Evolutionary conservation across 192 early-diverging fungal species (phyloP), one percentile per base, ranked within the genome.

Genomic region (Entomortierella parvispora): DNA sequence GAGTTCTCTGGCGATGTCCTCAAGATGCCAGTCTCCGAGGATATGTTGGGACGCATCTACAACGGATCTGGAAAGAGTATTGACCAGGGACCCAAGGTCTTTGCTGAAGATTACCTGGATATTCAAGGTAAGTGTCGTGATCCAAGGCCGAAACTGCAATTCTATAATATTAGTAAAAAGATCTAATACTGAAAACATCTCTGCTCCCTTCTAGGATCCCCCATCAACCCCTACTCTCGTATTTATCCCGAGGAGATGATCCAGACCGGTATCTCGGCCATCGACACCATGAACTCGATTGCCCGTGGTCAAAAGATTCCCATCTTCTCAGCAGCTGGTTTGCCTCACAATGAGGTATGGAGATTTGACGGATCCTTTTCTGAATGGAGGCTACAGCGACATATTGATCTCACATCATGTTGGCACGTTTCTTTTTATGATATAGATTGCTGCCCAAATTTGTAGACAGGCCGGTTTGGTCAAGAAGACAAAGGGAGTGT

Each of bases 221-320:
- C 97, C 20, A 99, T 99, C 85, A 99, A 99, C 84, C 97, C 97
- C n/a, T 99, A 87, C 86, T 96, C 94, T 46, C 93, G 97, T 81
- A 97, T 97, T 63, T 99, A 99, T 75, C 97, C 97, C 33, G 96
- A 99, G 83, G 97, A 99, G 86, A 99, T 99, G 97, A 97, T 99
- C 66, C 97, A 99, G 82, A 99, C 97, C 12, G 97, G 97, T 76
- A 93, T 99, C 61, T 98, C 96, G 58, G 93, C 97, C 50, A 99
- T 99, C 62, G 97, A 99, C 74, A 97, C 96, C 49, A 99, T 99
- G 97, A 98, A 98, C 88, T 98, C 96, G 20, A 97, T 99, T 88
- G 97, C 97, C 33, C 95, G 97, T 88, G 97, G 97, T n/a, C 97
- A 99, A 83, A 99, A 99, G 89, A 99, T 99, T 71, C 97, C 97